Evolutionary conservation across 805 yeast genomes (phyloP).

Genomic region (Candida sakaeoensis): DNA sequence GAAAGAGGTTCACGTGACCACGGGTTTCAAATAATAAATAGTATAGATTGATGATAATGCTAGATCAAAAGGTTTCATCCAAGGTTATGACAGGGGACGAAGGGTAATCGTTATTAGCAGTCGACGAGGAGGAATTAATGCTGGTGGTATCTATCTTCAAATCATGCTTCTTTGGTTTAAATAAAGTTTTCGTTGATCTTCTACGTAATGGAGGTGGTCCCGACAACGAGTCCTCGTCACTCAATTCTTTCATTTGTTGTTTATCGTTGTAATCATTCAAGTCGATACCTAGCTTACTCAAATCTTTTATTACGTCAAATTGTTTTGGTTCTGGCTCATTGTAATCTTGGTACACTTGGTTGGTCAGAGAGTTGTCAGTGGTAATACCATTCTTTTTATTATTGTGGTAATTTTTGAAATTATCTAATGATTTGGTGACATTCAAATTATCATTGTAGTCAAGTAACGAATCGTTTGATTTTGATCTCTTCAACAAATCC

Average conservation of each 20-base stretch:
- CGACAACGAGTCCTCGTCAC: conserved; percentile 3
- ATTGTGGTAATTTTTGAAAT: conserved; percentile 12
- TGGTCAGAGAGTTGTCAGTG: too few relatives aligned
- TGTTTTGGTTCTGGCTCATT: conserved; percentile 34
- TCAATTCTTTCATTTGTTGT: conserved; percentile 21
- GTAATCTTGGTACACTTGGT: too few relatives aligned
- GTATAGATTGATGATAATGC: background rate
- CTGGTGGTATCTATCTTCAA: conserved; percentile 3
- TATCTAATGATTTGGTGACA: conserved; percentile 19
- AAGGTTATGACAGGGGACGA: conserved; percentile 35
- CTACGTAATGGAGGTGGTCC: conserved; percentile 14
- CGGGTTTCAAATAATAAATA: too few relatives aligned
- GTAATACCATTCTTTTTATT: conserved; percentile 1
- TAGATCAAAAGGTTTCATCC: conserved; percentile 26
- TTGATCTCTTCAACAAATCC: conserved; percentile 32
- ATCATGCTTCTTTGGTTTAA: conserved; percentile 27
- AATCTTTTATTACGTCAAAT: conserved; percentile 25
- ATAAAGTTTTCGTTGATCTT: conserved; percentile 33
- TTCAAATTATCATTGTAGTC: conserved; percentile 17
- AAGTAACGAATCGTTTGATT: conserved; percentile 23
- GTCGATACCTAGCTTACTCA: conserved; percentile 31
- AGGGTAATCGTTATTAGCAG: conserved; percentile 2
- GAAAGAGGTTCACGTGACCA: background rate
- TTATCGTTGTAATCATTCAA: conserved; percentile 19
- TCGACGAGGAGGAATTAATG: background rate